phyloP scores from a whole-genome alignment of 2,329 filamentous ascomycete genomes.

The Ceratocystis ficicola region DNA sequence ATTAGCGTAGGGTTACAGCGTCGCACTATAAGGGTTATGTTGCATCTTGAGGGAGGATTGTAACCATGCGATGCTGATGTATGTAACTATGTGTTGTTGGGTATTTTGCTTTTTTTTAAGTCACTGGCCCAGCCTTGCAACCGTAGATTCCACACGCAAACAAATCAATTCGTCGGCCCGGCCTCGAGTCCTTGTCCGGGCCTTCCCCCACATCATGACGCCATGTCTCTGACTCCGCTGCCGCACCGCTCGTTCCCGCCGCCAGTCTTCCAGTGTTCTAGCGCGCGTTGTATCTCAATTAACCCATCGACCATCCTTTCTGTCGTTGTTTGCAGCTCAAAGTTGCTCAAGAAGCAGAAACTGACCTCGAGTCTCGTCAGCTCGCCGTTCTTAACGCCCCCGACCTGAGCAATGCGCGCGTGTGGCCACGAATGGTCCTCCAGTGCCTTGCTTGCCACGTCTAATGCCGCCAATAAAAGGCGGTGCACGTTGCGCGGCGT shows the following conservation, averaged over 20 bases:
- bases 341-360: slow-evolving; percentile 76
- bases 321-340: slow-evolving; percentile 55
- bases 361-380: slow-evolving; percentile 78
- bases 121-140: not conserved
- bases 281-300: slow-evolving; percentile 1
- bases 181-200: too few species aligned
- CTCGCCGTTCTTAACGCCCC: slow-evolving; percentile 72
- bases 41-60: not conserved
- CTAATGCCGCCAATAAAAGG: slow-evolving; percentile 66
- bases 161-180: too few species aligned
- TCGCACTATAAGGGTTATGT: not conserved
- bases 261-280: slow-evolving; percentile 2
- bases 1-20: not conserved
- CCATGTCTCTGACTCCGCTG: not conserved
- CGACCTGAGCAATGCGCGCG: slow-evolving; percentile 70
- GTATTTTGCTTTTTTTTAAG: not conserved
- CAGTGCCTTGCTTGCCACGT: slow-evolving; percentile 88
- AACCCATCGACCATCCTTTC: slow-evolving; percentile 35
- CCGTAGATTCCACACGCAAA: not conserved
- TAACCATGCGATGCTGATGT: not conserved
- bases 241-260: not conserved
- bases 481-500: slow-evolving; percentile 78
- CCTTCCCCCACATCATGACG: not conserved
- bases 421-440: slow-evolving; percentile 86
- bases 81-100: not conserved